Percentiles rank a stretch among this genome's conserved stretches.
phyloP scores from a whole-genome alignment of 129 eudicot genomes.

The Cynara cardunculus region DNA sequence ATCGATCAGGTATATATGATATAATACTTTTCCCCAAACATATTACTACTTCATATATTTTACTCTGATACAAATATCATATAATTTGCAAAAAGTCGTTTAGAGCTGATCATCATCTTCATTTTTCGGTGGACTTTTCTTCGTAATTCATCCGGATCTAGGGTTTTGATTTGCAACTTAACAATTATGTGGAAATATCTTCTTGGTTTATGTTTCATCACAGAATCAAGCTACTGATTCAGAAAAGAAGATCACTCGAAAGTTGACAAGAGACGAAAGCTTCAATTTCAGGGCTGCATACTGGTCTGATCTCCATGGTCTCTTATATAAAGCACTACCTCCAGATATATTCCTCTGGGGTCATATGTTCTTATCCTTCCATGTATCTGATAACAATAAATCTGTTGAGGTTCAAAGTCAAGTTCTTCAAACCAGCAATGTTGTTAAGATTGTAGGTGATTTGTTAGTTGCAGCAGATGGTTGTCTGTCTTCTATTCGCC shows the following conservation, averaged over 20 bases:
- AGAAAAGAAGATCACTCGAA: slow-evolving; percentile 40
- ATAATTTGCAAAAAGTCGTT: neutral
- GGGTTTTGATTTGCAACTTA: neutral
- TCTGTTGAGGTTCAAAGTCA: slow-evolving; percentile 41
- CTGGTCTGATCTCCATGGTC: slow-evolving; percentile 85
- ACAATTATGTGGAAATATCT: neutral
- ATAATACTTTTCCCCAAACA: neutral
- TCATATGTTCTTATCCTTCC: slow-evolving; percentile 56
- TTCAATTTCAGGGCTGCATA: slow-evolving; percentile 82
- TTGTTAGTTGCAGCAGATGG: slow-evolving; percentile 87
- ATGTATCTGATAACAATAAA: slow-evolving; percentile 37
- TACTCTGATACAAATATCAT: neutral
- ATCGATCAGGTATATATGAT: slow-evolving; percentile 60
- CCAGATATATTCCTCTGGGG: slow-evolving; percentile 68
- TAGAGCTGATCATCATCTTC: neutral
- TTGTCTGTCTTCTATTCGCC: slow-evolving; percentile 65
- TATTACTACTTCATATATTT: neutral
- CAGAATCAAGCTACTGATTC: slow-evolving; percentile 68
- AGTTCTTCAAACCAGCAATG: slow-evolving; percentile 52
- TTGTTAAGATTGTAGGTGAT: slow-evolving; percentile 44
- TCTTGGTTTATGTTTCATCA: slow-evolving; percentile 2
- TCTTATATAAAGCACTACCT: slow-evolving; percentile 61
- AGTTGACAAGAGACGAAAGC: slow-evolving; percentile 64
- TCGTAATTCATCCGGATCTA: neutral
- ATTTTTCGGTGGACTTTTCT: neutral